Evolutionary conservation across 768 basidiomycete species (phyloP), one percentile per base, ranked within the genome.

Genomic region (Tulasnella sp.): DNA sequence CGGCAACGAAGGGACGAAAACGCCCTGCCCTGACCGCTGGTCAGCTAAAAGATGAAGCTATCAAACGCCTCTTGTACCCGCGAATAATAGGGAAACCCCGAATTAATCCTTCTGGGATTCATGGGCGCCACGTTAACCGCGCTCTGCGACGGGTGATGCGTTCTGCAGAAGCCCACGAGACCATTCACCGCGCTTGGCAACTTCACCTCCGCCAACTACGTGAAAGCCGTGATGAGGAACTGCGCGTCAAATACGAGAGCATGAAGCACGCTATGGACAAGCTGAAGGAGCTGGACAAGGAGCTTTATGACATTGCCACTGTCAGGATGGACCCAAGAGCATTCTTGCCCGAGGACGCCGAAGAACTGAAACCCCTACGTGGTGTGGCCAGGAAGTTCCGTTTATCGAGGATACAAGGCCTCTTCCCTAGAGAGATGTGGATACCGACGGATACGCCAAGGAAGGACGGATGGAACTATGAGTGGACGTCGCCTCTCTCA

Each of bases 181-280:
- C 90, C 2, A 91, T 96, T 52, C 84, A 89, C 62, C 80, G 92
- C 31, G 92, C 92, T 3, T 97, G 86, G 86, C 72, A 82, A 50
- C 75, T 97, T 9, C 81, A 89, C 70, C 76, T 79, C 62, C 78
- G 92, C 29, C 82, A 86, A 65, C 59, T 82, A 36, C 79, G 92
- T 39, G 79, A 84, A 65, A 72, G 75, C 60, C 76, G 85, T 42
- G 77, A 82, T 27, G 79, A 74, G 34, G 85, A 89, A 65, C 67
- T 87, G 60, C 71, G 73, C 57, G 76, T 82, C 69, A 93, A 93
- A 69, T 91, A 83, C 65, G 75, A 80, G 55, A 77, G 79, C 64
- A 92, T 96, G 91, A 72, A 73, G 67, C 70, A 71, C 63, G 93
- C 93, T 14, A 91, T 96, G 85, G 82, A 86, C 59, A 81, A 84